These are phyloP conservation scores for Penicillium goetzii DNA, from an alignment of 495 filamentous ascomycete species.

Conservation along the genomic window DNA sequence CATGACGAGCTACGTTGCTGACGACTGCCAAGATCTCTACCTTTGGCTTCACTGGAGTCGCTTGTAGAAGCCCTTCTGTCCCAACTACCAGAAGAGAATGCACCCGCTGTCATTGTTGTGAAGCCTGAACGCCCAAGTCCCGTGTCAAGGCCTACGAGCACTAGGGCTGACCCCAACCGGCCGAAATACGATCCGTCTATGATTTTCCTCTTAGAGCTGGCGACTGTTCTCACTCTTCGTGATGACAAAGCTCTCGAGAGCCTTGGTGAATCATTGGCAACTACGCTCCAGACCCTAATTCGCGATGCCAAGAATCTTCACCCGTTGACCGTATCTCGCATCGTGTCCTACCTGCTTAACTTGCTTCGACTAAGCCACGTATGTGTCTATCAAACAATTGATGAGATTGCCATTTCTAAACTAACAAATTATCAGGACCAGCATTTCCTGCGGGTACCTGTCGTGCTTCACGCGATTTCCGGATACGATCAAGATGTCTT, in stretches of 20 bases:
- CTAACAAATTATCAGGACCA: constrained; percentile 66
- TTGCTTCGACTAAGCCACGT: constrained; percentile 87
- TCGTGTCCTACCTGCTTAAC: constrained; percentile 83
- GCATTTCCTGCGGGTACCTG: constrained; percentile 88
- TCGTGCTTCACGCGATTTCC: constrained; percentile 89
- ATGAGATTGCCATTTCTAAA: background rate
- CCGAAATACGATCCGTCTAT: constrained; percentile 84
- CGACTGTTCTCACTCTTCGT: constrained; percentile 80
- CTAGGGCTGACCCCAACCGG: constrained; percentile 53
- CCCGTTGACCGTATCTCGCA: constrained; percentile 75
- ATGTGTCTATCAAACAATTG: constrained; percentile 38
- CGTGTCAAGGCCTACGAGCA: constrained; percentile 48
- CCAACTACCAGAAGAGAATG: constrained; percentile 84
- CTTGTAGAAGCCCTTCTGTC: constrained; percentile 75
- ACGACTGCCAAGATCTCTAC: constrained; percentile 60
- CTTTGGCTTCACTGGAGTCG: constrained; percentile 63
- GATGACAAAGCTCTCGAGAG: constrained; percentile 69
- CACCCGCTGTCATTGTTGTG: constrained; percentile 80
- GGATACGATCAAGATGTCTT: constrained; percentile 78
- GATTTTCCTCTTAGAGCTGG: constrained; percentile 86
- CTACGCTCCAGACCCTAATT: constrained; percentile 77
- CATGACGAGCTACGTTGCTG: constrained; percentile 1
- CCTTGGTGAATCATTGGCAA: constrained; percentile 77
- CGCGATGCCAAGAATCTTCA: constrained; percentile 79
- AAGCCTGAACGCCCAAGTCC: constrained; percentile 74